These are phyloP conservation scores for Acanthamoeba triangularis DNA, from an alignment of 208 protist genomes.

Conservation along the genomic window DNA sequence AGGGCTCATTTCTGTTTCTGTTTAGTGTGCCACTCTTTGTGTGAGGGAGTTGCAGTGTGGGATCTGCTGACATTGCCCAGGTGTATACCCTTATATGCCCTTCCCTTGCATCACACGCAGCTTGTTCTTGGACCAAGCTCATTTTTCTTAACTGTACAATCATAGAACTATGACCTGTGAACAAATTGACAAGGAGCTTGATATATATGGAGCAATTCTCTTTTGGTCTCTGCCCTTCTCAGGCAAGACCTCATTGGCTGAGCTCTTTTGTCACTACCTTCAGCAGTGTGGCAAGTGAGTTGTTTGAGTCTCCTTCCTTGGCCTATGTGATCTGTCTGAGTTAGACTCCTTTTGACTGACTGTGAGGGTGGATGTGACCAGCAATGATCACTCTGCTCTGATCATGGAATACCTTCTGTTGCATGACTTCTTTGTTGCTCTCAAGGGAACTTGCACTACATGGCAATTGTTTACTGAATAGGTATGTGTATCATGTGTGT, in stretches of 20 bases:
- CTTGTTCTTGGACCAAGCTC: background rate
- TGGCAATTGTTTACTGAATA: background rate
- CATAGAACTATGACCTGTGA: background rate
- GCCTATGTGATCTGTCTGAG: background rate
- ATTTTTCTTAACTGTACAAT: background rate
- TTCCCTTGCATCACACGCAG: too few species aligned
- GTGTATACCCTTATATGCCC: background rate
- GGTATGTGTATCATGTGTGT: background rate
- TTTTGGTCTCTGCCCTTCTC: background rate
- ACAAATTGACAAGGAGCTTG: background rate
- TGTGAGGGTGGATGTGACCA: background rate
- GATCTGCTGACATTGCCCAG: background rate
- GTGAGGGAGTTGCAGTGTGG: background rate
- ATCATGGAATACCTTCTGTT: background rate
- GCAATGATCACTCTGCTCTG: background rate
- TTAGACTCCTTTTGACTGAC: background rate
- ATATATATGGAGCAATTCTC: background rate
- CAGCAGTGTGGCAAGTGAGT: background rate
- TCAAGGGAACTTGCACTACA: background rate
- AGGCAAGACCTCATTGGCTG: background rate
- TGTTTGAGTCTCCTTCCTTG: background rate
- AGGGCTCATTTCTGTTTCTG: too few species aligned
- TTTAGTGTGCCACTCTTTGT: background rate
- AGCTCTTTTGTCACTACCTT: background rate
- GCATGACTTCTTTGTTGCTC: background rate